A percentile compares a stretch with the other conserved stretches of the same genome.
These are phyloP conservation scores for Mycena amicta DNA, from an alignment of 768 basidiomycete species.

Conservation along the genomic window DNA sequence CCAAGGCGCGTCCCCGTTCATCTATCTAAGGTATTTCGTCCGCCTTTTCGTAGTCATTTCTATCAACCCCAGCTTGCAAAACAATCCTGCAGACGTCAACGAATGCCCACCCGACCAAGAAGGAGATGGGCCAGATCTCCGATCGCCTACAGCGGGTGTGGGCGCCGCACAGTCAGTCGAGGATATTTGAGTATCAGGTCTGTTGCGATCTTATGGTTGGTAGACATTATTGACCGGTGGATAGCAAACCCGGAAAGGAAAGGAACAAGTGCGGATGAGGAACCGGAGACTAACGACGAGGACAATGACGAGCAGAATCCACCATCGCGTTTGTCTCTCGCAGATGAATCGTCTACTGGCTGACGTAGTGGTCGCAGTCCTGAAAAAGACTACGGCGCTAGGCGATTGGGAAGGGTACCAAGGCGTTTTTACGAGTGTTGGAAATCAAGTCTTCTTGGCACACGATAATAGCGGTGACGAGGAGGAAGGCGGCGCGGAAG, in stretches of 20 bases:
- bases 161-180: slow-evolving; percentile 61
- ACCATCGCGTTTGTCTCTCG: slow-evolving; percentile 4
- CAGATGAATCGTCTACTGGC: not conserved
- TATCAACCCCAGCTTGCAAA: slow-evolving; percentile 57
- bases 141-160: slow-evolving; percentile 69
- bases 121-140: slow-evolving; percentile 83
- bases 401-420: too few relatives aligned
- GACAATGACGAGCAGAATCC: slow-evolving; percentile 13
- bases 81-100: slow-evolving; percentile 87
- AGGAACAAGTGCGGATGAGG: slow-evolving; percentile 30
- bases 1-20: slow-evolving; percentile 86
- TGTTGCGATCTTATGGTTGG: not conserved
- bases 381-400: slow-evolving; percentile 57
- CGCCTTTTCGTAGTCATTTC: not conserved
- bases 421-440: too few relatives aligned
- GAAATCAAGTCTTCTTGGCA: too few relatives aligned
- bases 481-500: too few relatives aligned
- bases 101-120: slow-evolving; percentile 99
- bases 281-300: slow-evolving; percentile 33
- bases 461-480: too few relatives aligned
- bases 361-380: slow-evolving; percentile 22
- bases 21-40: slow-evolving; percentile 79
- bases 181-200: slow-evolving; percentile 73
- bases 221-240: slow-evolving; percentile 67
- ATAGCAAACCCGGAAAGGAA: slow-evolving; percentile 43